These are phyloP conservation scores for Chaetomium tenue DNA, from an alignment of 495 filamentous ascomycete genomes.

Conservation along the genomic window DNA sequence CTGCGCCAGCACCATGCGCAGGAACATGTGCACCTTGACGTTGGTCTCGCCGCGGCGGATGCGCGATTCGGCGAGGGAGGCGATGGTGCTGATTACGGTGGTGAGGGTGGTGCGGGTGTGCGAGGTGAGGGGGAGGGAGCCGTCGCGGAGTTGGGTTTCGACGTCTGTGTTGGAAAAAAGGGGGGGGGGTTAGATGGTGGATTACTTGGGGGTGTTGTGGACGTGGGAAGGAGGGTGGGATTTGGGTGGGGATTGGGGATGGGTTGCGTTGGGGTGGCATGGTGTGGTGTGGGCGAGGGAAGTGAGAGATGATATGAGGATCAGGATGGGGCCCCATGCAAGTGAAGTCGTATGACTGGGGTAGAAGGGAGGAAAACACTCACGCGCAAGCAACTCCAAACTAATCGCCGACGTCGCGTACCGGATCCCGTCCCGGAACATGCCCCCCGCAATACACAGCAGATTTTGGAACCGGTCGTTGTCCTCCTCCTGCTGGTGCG, in stretches of 20 bases:
- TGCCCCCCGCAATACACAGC: not conserved
- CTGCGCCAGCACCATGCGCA: slow-evolving; percentile 8
- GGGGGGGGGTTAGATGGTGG: too few species aligned
- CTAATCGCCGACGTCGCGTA: slow-evolving; percentile 4
- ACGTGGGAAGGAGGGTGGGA: too few species aligned
- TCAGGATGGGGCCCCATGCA: too few species aligned
- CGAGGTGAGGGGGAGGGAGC: slow-evolving; percentile 1
- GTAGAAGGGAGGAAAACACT: too few species aligned
- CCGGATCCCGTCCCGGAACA: slow-evolving; percentile 5
- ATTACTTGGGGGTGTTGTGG: too few species aligned
- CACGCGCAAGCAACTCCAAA: slow-evolving; percentile 5
- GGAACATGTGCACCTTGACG: slow-evolving; percentile 7
- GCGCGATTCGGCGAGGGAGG: not conserved
- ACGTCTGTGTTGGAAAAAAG: too few species aligned
- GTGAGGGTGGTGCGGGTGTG: not conserved
- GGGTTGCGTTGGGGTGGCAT: too few species aligned
- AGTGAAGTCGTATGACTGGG: too few species aligned
- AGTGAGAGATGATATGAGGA: too few species aligned
- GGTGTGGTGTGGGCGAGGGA: too few species aligned
- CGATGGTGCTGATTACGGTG: not conserved
- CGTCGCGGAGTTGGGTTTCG: not conserved
- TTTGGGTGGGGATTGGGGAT: too few species aligned
- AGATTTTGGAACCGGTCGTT: not conserved
- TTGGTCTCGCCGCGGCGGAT: slow-evolving; percentile 7
- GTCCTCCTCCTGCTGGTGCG: not conserved